These are phyloP conservation scores for Leccinellum albellum DNA, from an alignment of 768 basidiomycete species.

Conservation along the genomic window DNA sequence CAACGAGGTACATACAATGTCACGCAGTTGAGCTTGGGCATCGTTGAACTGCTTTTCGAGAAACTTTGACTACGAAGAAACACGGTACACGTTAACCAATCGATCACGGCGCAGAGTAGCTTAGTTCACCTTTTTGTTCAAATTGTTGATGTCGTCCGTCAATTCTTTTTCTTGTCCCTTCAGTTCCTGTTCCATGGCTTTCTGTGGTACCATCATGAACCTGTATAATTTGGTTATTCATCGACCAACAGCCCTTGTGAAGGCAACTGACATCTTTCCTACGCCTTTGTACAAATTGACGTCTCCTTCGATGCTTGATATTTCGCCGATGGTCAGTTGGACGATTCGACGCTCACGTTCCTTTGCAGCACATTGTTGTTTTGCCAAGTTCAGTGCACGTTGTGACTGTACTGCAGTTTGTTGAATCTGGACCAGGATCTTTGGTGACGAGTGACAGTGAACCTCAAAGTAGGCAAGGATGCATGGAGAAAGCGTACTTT, in stretches of 20 bases:
- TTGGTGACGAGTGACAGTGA: slow-evolving; percentile 17
- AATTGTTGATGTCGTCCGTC: slow-evolving; percentile 72
- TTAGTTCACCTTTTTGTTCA: slow-evolving; percentile 78
- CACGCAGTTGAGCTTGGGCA: slow-evolving; percentile 80
- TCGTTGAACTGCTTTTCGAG: slow-evolving; percentile 93
- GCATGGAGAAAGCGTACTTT: slow-evolving; percentile 46
- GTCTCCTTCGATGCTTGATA: slow-evolving; percentile 62
- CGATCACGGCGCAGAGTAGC: not conserved
- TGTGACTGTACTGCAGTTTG: slow-evolving; percentile 86
- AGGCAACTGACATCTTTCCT: slow-evolving; percentile 75
- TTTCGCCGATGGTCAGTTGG: slow-evolving; percentile 84
- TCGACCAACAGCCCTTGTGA: not conserved
- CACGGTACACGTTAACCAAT: not conserved
- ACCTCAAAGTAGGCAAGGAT: slow-evolving; percentile 2
- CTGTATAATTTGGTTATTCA: slow-evolving; percentile 36
- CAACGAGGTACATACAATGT: slow-evolving; percentile 56
- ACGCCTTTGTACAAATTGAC: slow-evolving; percentile 91
- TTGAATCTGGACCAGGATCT: slow-evolving; percentile 94
- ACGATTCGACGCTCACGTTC: slow-evolving; percentile 88
- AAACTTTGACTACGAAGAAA: slow-evolving; percentile 66
- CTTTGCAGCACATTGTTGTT: slow-evolving; percentile 74
- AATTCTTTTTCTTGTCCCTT: slow-evolving; percentile 78
- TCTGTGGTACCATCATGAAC: slow-evolving; percentile 87
- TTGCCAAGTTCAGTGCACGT: slow-evolving; percentile 65
- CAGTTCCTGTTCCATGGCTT: slow-evolving; percentile 73